Percentiles rank a stretch among this genome's conserved stretches.
phyloP scores from a whole-genome alignment of 768 basidiomycete genomes.

The Rhodocollybia butyracea region DNA sequence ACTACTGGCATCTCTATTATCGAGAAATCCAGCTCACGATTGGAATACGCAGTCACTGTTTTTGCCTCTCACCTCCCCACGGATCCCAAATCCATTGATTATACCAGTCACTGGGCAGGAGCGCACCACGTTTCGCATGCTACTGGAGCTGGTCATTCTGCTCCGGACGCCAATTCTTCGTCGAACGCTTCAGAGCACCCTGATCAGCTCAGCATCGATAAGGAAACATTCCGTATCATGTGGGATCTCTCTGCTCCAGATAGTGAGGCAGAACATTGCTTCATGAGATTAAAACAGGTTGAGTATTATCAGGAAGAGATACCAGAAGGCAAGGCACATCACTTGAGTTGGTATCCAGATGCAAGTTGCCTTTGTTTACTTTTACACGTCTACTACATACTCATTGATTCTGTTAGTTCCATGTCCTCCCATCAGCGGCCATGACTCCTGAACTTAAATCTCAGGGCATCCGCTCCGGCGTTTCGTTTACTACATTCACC shows the following conservation, averaged over 20 bases:
- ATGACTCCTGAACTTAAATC: constrained; percentile 34
- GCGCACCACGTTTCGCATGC: constrained; percentile 54
- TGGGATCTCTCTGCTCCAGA: constrained; percentile 46
- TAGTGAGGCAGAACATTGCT: constrained; percentile 37
- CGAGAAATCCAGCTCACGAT: constrained; percentile 26
- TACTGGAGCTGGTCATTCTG: constrained; percentile 33
- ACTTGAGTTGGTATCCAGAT: constrained; percentile 35
- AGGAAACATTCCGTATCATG: constrained; percentile 52
- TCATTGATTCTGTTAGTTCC: constrained; percentile 17
- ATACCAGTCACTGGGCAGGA: constrained; percentile 62
- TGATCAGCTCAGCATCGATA: constrained; percentile 32
- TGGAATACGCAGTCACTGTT: constrained; percentile 44
- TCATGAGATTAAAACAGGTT: constrained; percentile 45
- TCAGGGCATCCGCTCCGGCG: constrained; percentile 29
- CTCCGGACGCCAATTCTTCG: neutral
- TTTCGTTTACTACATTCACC: constrained; percentile 56
- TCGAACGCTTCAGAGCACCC: constrained; percentile 24
- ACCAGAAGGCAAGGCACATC: constrained; percentile 17
- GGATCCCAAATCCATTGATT: constrained; percentile 45
- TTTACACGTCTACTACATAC: neutral
- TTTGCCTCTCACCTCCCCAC: constrained; percentile 50
- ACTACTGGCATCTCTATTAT: constrained; percentile 52
- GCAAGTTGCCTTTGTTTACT: constrained; percentile 17
- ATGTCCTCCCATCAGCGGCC: constrained; percentile 34
- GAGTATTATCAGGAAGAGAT: constrained; percentile 33